Evolutionary conservation across 73 alveolate genomes (phyloP), one percentile per base, ranked within the genome.

Genomic region (Uronychia setigera): DNA sequence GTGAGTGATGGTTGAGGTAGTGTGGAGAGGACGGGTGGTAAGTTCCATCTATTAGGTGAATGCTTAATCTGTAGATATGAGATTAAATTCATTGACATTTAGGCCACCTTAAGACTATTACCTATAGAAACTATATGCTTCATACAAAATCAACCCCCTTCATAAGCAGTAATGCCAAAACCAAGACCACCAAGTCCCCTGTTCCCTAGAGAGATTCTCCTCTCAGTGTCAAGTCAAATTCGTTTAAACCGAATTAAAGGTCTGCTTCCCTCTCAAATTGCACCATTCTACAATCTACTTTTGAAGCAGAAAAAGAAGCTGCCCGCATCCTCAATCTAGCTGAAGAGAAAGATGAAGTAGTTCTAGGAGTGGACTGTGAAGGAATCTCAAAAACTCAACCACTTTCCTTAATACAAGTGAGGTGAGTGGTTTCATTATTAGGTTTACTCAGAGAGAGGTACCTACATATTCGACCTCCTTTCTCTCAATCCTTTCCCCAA

Each of bases 341-440:
- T 11, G 29, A 27, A 67, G 79, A 67, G 14, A 29, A 67, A 26
- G 35, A 26, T 11, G 90, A 83, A 33, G 60, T 85, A 29, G 86
- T 85, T 5, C 31, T 85, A 27, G 91, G 91, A 13, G 91, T 85
- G 31, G 91, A 85, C 35, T 85, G 91, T 58, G 91, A 85, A 59
- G 91, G 91, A 1, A 85, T 85, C 9, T 78, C 85, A 5, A 33
- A 79, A 26, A 58, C 76, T 0, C 76, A 78, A 76, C 34, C 32
- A 19, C 75, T 85, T 9, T 76, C 91, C 14, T 33, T 78, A 1
- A 76, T 85, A 1, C 33, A 85, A 81, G 91, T 85, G 76, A 33
- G 33, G n/a, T 46, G 19, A 46, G n/a, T 11, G 19, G 67, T 46
- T n/a, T n/a, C n/a, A 35, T 13, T 28, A 19, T 9, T 78, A 85